Evolutionary conservation across 768 basidiomycete species (phyloP).

Genomic region (Suillus fuscotomentosus): DNA sequence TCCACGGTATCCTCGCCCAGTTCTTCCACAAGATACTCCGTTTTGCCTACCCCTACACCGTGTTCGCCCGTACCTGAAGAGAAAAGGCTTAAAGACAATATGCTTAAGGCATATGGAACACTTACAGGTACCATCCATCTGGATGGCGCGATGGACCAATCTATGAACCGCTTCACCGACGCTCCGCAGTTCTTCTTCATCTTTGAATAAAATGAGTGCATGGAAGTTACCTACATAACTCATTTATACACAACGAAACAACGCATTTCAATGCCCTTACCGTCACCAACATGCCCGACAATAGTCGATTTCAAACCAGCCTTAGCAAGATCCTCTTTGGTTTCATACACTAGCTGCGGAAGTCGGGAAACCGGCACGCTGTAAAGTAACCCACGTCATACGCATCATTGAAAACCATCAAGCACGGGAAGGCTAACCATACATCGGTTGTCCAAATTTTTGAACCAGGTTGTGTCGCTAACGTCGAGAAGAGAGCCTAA

Average conservation of each 20-base stretch:
- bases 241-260: neutral
- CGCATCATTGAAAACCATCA: neutral
- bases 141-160: slow-evolving; percentile 68
- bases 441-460: slow-evolving; percentile 89
- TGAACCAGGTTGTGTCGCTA: slow-evolving; percentile 61
- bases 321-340: slow-evolving; percentile 69
- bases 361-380: slow-evolving; percentile 72
- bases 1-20: slow-evolving; percentile 80
- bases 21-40: slow-evolving; percentile 79
- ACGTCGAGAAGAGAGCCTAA: slow-evolving; percentile 57
- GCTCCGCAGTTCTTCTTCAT: slow-evolving; percentile 54
- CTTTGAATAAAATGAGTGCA: slow-evolving; percentile 53
- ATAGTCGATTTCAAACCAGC: slow-evolving; percentile 64
- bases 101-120: slow-evolving; percentile 6
- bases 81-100: slow-evolving; percentile 6
- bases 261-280: slow-evolving; percentile 42
- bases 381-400: neutral
- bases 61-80: slow-evolving; percentile 77
- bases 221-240: slow-evolving; percentile 41
- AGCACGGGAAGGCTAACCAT: slow-evolving; percentile 48
- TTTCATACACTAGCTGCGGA: slow-evolving; percentile 71
- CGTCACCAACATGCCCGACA: slow-evolving; percentile 81
- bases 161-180: slow-evolving; percentile 66
- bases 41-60: slow-evolving; percentile 86
- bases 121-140: slow-evolving; percentile 76